phyloP scores from a whole-genome alignment of 2,329 filamentous ascomycete species.

The Colletotrichum kahawae region DNA sequence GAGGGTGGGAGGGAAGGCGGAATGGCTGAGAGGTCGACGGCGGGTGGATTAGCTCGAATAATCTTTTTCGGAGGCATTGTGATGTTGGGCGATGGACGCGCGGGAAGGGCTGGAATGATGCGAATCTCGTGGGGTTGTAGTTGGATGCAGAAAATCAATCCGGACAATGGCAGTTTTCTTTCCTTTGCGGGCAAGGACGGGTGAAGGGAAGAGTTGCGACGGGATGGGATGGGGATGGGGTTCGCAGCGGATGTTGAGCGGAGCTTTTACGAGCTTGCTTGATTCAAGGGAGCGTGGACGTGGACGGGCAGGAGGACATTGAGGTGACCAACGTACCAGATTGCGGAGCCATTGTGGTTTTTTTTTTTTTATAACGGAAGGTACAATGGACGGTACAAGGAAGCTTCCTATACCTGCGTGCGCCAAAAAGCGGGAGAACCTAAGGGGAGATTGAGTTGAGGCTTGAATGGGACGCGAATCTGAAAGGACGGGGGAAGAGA shows the following conservation, averaged over 20 bases:
- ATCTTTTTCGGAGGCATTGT: slow-evolving; percentile 41
- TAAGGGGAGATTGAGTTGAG: slow-evolving; percentile 3
- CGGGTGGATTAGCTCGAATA: slow-evolving; percentile 39
- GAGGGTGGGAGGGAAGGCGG: slow-evolving; percentile 78
- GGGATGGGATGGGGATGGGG: slow-evolving; percentile 4
- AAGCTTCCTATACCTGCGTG: not conserved
- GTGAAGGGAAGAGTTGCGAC: slow-evolving; percentile 1
- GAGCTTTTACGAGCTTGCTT: slow-evolving; percentile 16
- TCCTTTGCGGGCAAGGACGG: not conserved
- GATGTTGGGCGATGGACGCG: not conserved
- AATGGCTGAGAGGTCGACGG: slow-evolving; percentile 45
- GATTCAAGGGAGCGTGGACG: not conserved
- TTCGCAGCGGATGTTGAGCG: slow-evolving; percentile 19
- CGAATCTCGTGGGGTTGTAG: not conserved
- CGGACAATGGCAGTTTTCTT: not conserved
- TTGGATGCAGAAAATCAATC: not conserved
- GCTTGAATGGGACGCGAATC: not conserved
- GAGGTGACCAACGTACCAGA: slow-evolving; percentile 17
- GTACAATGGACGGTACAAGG: not conserved
- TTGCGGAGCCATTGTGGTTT: slow-evolving; percentile 21
- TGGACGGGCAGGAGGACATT: not conserved
- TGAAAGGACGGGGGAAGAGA: slow-evolving; percentile 3
- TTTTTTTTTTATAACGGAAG: not conserved
- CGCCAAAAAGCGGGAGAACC: not conserved
- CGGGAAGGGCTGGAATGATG: not conserved